Evolutionary conservation across 208 protist species (phyloP).

Genomic region (Endotrypanum monterogeii): DNA sequence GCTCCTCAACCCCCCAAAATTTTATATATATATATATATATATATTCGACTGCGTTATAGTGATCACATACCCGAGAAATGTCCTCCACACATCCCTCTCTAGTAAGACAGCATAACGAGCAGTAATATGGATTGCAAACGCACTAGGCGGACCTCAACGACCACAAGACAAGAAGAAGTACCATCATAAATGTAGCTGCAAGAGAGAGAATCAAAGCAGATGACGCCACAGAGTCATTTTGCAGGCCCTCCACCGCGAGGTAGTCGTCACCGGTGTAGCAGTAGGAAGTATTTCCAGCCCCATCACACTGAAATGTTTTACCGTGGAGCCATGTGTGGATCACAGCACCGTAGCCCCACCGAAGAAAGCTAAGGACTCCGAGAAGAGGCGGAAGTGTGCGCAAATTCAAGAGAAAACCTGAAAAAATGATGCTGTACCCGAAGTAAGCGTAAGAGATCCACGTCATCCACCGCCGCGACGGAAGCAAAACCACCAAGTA

Average conservation of each 20-base stretch:
- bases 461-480: conserved; percentile 21
- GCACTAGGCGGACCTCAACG: neutral
- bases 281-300: conserved; percentile 62
- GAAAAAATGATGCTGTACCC: conserved; percentile 58
- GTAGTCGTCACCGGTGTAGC: conserved; percentile 62
- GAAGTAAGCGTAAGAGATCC: conserved; percentile 36
- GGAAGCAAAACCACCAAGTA: conserved; percentile 41
- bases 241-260: conserved; percentile 44
- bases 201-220: conserved; percentile 11
- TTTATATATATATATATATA: too few species aligned
- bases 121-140: neutral
- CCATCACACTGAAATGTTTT: conserved; percentile 60
- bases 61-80: neutral
- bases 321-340: conserved; percentile 46
- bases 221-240: conserved; percentile 38
- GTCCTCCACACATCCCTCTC: neutral
- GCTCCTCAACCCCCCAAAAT: neutral
- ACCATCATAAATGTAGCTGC: conserved; percentile 15
- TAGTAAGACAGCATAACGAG: neutral
- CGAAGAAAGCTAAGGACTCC: conserved; percentile 49
- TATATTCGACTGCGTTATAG: neutral
- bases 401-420: conserved; percentile 69
- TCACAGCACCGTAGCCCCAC: conserved; percentile 61
- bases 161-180: conserved; percentile 6
- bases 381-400: conserved; percentile 37